Evolutionary conservation across 1,284 basidiomycete species (phyloP).

Genomic region (Ganoderma lucidum): DNA sequence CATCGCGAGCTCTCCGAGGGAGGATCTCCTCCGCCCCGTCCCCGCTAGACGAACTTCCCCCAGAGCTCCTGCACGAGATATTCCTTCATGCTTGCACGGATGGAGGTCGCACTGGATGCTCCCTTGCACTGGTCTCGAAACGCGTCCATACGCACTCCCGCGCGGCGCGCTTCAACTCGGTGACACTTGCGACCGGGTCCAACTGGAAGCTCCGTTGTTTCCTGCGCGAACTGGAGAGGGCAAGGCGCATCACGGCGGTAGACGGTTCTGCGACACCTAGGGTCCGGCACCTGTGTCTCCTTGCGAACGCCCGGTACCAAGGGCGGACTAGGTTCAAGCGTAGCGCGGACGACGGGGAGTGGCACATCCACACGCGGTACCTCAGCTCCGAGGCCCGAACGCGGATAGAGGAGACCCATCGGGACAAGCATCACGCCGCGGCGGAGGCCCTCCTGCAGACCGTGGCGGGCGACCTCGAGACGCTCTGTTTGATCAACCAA

Average conservation of each 20-base stretch:
- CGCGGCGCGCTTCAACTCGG: slow-evolving; percentile 10
- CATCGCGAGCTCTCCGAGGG: not conserved
- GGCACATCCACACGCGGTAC: not conserved
- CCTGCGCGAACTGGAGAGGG: not conserved
- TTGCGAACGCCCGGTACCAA: not conserved
- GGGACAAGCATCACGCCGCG: not conserved
- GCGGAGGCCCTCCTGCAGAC: not conserved
- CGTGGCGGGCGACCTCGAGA: not conserved
- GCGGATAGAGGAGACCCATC: not conserved
- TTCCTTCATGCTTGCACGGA: slow-evolving; percentile 13
- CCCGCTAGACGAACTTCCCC: slow-evolving; percentile 1
- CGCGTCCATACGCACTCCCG: slow-evolving; percentile 1
- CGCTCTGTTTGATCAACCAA: not conserved
- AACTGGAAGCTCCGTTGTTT: slow-evolving; percentile 1
- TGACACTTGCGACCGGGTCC: not conserved
- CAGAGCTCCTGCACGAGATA: slow-evolving; percentile 5
- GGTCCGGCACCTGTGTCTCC: slow-evolving; percentile 1
- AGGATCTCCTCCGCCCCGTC: not conserved
- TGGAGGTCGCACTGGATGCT: slow-evolving; percentile 16
- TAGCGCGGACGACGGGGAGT: not conserved
- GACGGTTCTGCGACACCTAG: not conserved
- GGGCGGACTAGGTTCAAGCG: not conserved
- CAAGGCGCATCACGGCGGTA: not conserved
- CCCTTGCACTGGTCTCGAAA: slow-evolving; percentile 10
- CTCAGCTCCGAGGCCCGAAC: not conserved